Base-by-base conservation (phyloP, 1,284 basidiomycete species). In the Malassezia slooffiae region DNA sequence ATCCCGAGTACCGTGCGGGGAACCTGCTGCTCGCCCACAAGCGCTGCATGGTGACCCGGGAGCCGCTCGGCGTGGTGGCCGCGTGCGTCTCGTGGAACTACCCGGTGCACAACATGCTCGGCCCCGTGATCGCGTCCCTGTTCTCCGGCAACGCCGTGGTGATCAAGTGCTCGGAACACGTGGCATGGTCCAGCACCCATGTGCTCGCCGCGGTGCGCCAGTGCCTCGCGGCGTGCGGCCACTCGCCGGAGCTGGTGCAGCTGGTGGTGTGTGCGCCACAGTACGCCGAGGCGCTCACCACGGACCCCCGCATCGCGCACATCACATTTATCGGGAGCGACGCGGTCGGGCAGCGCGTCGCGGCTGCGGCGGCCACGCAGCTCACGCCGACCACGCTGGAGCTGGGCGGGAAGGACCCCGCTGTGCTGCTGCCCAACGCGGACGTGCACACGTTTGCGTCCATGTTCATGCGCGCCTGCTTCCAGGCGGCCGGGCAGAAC, bases 101-200 rank as follows among this genome's bases (percentile, higher is more conserved):
- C 29, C 60, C 62, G 4, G 85, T 87, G 22, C 90, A 95, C 71
- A 95, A 96, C 66, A 79, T 83, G 0, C 82, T 90, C 75, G 89
- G 86, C 1, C 91, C 91, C 0, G 86, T 96, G 47, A 75, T 96
- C 22, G 83, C 89, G 4, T 77, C 83, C 4, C 74, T 97, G 21
- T 91, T 91, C 64, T 75, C 88, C 6, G 93, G 90, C 10, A 93
- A 97, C 67, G 81, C 79, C 10, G 75, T 95, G 42, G 80, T 96
- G 5, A 74, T 96, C 48, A 97, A 97, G 71, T 90, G 87, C 60
- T 59, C 55, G 29, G 63, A 68, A 37, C 46, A 59, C 11, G 63
- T 66, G 3, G 60, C 59, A 13, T 68, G 62, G 61, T 54, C 56
- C 1, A 57, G 60, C 9, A 27, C 12, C 5, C 63, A 52, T 28